A percentile compares a stretch with the other conserved stretches of the same genome.
Evolutionary conservation across 768 basidiomycete genomes (phyloP).

Genomic region (Hericium rajendrae): DNA sequence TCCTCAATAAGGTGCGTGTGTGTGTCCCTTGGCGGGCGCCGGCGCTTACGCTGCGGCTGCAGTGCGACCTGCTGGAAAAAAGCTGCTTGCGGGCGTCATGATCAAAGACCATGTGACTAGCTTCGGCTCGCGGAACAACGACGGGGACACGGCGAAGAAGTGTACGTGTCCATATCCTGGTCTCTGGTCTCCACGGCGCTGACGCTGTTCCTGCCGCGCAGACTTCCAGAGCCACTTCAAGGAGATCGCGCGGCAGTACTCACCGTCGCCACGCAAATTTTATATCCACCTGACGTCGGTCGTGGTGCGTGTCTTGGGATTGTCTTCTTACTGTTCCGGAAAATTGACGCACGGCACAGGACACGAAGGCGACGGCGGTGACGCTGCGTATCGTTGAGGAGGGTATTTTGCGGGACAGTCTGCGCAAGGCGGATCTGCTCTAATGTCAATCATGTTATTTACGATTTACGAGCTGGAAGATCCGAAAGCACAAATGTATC

Average conservation of each 20-base stretch:
- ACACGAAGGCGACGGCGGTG: constrained; percentile 63
- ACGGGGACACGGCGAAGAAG: constrained; percentile 55
- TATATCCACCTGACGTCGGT: constrained; percentile 71
- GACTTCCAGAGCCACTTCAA: constrained; percentile 78
- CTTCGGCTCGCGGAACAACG: constrained; percentile 66
- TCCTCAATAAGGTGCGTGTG: constrained; percentile 49
- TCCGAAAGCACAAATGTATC: neutral
- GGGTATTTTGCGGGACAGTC: constrained; percentile 60
- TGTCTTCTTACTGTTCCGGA: constrained; percentile 4
- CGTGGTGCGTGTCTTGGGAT: constrained; percentile 34
- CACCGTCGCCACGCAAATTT: constrained; percentile 57
- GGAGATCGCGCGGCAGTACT: constrained; percentile 54
- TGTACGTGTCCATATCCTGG: constrained; percentile 31
- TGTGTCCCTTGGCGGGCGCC: too few relatives aligned
- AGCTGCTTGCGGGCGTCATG: constrained; percentile 55
- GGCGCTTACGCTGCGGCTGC: too few relatives aligned
- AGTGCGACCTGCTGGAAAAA: constrained; percentile 64
- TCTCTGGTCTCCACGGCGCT: constrained; percentile 6
- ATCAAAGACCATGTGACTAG: constrained; percentile 65
- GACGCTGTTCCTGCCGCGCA: neutral
- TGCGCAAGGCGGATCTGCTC: constrained; percentile 62
- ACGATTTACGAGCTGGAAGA: neutral
- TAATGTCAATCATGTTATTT: constrained; percentile 17
- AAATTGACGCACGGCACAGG: constrained; percentile 30
- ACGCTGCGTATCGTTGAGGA: constrained; percentile 61